Conservation (phyloP, 2,329 filamentous ascomycete species). For the Aspergillus luchuensis region DNA sequence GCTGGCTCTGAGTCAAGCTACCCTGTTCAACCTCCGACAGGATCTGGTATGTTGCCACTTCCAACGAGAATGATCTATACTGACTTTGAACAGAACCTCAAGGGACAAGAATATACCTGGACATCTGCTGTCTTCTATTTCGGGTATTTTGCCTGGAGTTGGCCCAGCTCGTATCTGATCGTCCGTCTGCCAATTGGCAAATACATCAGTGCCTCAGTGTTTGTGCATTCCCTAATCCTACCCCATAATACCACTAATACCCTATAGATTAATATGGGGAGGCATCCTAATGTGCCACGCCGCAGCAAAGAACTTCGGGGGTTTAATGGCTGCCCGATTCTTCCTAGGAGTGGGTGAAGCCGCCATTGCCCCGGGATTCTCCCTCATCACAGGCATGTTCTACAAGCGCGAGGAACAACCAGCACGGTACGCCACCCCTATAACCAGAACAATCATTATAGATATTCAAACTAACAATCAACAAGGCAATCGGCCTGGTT, state of each 20-base stretch:
- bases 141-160: conserved; percentile 42
- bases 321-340: conserved; percentile 46
- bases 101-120: conserved; percentile 35
- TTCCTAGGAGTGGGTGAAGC: conserved; percentile 35
- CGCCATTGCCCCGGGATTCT: conserved; percentile 36
- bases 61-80: neutral
- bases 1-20: conserved; percentile 33
- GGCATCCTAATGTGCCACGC: conserved; percentile 37
- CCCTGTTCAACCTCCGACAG: conserved; percentile 29
- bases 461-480: neutral
- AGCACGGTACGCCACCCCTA: conserved; percentile 17
- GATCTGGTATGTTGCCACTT: conserved; percentile 23
- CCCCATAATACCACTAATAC: conserved; percentile 24
- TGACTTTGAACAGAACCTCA: conserved; percentile 24
- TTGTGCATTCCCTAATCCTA: conserved; percentile 17
- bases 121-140: conserved; percentile 38
- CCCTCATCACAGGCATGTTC: conserved; percentile 41
- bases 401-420: conserved; percentile 39
- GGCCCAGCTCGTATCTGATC: conserved; percentile 42
- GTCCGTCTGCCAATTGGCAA: conserved; percentile 36
- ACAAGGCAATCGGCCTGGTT: conserved; percentile 38
- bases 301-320: conserved; percentile 29
- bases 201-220: conserved; percentile 33
- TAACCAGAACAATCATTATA: no score
- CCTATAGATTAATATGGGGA: conserved; percentile 35